These are phyloP conservation scores for Phytophthora hybrid DNA, from an alignment of 352 stramenopile genomes.

Conservation along the genomic window DNA sequence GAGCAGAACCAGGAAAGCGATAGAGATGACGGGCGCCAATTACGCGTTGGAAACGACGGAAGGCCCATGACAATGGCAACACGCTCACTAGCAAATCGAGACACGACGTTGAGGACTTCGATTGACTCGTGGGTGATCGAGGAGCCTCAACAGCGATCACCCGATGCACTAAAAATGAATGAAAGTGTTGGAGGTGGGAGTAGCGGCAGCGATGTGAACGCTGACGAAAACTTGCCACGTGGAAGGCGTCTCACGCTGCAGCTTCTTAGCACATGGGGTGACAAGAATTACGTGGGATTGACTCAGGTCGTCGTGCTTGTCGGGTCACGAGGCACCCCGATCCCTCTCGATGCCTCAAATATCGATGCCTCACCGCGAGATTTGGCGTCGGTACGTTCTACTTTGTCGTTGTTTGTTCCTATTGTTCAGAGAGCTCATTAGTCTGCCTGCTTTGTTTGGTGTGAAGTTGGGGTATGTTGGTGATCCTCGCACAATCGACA, in stretches of 20 bases:
- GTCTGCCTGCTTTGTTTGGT: slow-evolving; percentile 1
- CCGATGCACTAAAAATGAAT: slow-evolving; percentile 46
- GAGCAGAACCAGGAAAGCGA: slow-evolving; percentile 31
- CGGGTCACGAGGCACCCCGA: slow-evolving; percentile 45
- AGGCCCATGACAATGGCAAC: slow-evolving; percentile 62
- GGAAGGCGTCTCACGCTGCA: slow-evolving; percentile 65
- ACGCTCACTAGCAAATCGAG: slow-evolving; percentile 1
- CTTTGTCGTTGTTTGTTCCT: not conserved
- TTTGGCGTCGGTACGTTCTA: slow-evolving; percentile 61
- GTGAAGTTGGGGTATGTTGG: slow-evolving; percentile 73
- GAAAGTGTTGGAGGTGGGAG: slow-evolving; percentile 26
- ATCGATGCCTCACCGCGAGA: slow-evolving; percentile 75
- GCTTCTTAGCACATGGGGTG: slow-evolving; percentile 78
- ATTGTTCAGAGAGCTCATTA: not conserved
- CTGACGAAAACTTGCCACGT: slow-evolving; percentile 38
- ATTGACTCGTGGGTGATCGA: slow-evolving; percentile 55
- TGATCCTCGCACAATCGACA: slow-evolving; percentile 89
- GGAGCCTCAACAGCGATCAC: slow-evolving; percentile 60
- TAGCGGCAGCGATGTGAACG: slow-evolving; percentile 12
- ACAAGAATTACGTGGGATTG: slow-evolving; percentile 87
- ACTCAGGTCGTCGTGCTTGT: slow-evolving; percentile 80
- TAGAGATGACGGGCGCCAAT: not conserved
- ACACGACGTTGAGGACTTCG: slow-evolving; percentile 41
- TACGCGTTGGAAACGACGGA: slow-evolving; percentile 26
- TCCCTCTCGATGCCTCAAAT: slow-evolving; percentile 53